These are phyloP conservation scores for Arthroderma uncinatum DNA, from an alignment of 2,329 filamentous ascomycete genomes.

Conservation along the genomic window DNA sequence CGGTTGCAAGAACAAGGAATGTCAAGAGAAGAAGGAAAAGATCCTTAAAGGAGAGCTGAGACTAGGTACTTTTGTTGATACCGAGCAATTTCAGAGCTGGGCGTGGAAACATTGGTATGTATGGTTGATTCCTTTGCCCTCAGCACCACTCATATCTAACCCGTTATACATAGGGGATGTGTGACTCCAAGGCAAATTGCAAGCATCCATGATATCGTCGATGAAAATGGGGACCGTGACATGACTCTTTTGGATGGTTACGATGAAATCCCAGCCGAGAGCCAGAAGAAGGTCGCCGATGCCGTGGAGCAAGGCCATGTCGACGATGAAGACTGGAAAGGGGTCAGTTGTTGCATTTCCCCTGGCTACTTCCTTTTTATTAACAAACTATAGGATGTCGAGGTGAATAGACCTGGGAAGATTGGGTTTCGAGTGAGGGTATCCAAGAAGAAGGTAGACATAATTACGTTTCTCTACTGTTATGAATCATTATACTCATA, in stretches of 20 bases:
- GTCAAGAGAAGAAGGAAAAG: conserved; percentile 59
- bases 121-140: background rate
- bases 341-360: conserved; percentile 46
- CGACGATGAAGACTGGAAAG: conserved; percentile 75
- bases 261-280: conserved; percentile 59
- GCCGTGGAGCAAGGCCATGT: conserved; percentile 70
- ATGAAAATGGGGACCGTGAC: conserved; percentile 40
- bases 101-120: conserved; percentile 75
- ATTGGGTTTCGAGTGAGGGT: conserved; percentile 48
- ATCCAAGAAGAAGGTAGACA: conserved; percentile 23
- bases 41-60: conserved; percentile 70
- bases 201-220: conserved; percentile 48
- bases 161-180: conserved; percentile 57
- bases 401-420: conserved; percentile 58
- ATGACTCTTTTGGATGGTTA: conserved; percentile 66
- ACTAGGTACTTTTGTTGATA: conserved; percentile 60
- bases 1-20: conserved; percentile 59
- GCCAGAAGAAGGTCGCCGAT: conserved; percentile 61
- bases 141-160: background rate
- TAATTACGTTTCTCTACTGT: background rate
- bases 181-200: conserved; percentile 63
- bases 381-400: conserved; percentile 49
- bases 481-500: background rate
- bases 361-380: background rate
- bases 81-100: conserved; percentile 52